Evolutionary conservation across 1,284 basidiomycete genomes (phyloP).

Genomic region (Cutaneotrichosporon sp.): DNA sequence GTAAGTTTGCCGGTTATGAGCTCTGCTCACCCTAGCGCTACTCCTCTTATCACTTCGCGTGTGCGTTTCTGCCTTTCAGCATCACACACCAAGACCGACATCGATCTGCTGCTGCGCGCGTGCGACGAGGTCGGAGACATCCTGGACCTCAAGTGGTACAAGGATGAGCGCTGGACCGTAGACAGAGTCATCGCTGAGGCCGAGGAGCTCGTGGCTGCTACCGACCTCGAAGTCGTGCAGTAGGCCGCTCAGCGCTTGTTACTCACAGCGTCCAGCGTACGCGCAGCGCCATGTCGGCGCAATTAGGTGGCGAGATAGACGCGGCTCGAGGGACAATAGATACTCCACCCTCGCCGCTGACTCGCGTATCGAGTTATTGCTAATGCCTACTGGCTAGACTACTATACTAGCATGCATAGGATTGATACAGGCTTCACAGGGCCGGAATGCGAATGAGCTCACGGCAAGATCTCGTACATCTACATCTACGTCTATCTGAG

Average conservation of each 20-base stretch:
- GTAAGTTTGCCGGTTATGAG: slow-evolving; percentile 38
- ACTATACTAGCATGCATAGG: neutral
- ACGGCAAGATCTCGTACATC: neutral
- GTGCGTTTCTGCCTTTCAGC: slow-evolving; percentile 94
- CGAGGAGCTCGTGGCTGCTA: slow-evolving; percentile 64
- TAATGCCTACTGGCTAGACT: neutral
- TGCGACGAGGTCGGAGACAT: slow-evolving; percentile 89
- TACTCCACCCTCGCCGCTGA: no score
- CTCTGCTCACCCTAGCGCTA: slow-evolving; percentile 60
- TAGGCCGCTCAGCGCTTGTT: neutral
- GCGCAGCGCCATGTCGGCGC: no score
- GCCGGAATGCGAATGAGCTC: no score
- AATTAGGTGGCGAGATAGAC: no score
- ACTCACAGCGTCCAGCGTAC: no score
- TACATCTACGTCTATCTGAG: neutral
- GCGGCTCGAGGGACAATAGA: no score
- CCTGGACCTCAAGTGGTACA: slow-evolving; percentile 76
- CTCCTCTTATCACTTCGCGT: slow-evolving; percentile 80
- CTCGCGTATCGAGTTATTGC: no score
- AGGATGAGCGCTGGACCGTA: slow-evolving; percentile 68
- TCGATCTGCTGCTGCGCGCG: slow-evolving; percentile 78
- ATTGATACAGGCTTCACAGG: neutral
- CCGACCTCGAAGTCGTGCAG: slow-evolving; percentile 14
- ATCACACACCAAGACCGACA: slow-evolving; percentile 93
- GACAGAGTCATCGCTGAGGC: slow-evolving; percentile 72